Percentiles rank a stretch among this genome's conserved stretches.
Conservation (phyloP, 371 early-diverging fungal genomes). For the Mortierella sp. region DNA sequence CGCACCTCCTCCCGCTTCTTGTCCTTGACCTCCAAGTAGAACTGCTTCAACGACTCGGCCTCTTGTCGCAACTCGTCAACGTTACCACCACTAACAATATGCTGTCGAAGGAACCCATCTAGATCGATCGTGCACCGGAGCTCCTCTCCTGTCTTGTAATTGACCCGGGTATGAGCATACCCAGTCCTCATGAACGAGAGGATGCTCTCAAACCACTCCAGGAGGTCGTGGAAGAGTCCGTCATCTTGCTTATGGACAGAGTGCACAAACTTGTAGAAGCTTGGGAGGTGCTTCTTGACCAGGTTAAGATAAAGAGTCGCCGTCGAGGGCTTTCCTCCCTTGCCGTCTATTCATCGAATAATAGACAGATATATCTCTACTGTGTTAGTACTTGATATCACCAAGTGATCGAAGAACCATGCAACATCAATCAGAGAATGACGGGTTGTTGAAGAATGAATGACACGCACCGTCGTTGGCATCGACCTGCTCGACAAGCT, state of each 20-base stretch:
- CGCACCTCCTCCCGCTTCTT: constrained; percentile 44
- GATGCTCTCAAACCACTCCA: constrained; percentile 60
- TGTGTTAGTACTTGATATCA: neutral
- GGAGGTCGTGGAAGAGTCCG: constrained; percentile 57
- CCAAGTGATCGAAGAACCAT: neutral
- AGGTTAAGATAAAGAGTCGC: constrained; percentile 59
- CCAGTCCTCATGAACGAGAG: constrained; percentile 55
- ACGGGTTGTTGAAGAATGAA: neutral
- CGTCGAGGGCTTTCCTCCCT: constrained; percentile 29
- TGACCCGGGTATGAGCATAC: constrained; percentile 17
- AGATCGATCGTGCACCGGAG: constrained; percentile 33
- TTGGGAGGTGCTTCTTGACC: constrained; percentile 66
- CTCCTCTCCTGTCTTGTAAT: constrained; percentile 38
- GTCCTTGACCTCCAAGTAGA: constrained; percentile 43
- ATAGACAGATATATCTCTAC: neutral
- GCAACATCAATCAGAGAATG: neutral
- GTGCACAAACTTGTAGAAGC: constrained; percentile 73
- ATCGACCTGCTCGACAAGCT: constrained; percentile 65
- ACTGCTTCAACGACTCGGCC: constrained; percentile 31
- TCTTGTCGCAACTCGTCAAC: constrained; percentile 27
- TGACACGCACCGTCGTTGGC: constrained; percentile 35
- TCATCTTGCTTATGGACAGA: constrained; percentile 69
- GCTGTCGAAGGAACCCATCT: constrained; percentile 20
- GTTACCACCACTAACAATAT: neutral
- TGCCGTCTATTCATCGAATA: constrained; percentile 12